A percentile compares a stretch with the other conserved stretches of the same genome.
phyloP scores from a whole-genome alignment of 208 protist species.

The Leishmania martiniquensis region DNA sequence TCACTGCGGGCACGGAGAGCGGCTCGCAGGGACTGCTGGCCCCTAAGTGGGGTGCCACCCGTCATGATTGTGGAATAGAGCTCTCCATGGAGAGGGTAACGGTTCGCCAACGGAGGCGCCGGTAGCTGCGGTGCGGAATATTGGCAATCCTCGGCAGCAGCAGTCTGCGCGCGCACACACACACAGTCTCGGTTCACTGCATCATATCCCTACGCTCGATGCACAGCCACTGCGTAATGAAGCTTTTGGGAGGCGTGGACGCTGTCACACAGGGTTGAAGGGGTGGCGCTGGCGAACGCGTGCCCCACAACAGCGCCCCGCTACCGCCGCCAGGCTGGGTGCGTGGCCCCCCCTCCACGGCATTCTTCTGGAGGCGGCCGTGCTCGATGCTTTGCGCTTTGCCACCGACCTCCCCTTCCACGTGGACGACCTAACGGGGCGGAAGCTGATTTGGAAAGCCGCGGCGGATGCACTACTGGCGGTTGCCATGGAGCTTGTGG shows the following conservation, averaged over 20 bases:
- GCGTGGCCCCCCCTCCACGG: constrained; percentile 60
- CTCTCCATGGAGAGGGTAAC: constrained; percentile 22
- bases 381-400: constrained; percentile 70
- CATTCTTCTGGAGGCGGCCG: constrained; percentile 58
- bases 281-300: constrained; percentile 54
- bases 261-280: constrained; percentile 51
- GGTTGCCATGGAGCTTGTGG: constrained; percentile 59
- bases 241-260: constrained; percentile 50
- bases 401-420: constrained; percentile 40
- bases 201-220: constrained; percentile 42
- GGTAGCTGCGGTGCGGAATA: constrained; percentile 4
- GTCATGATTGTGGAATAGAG: constrained; percentile 11
- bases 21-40: neutral
- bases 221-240: constrained; percentile 28
- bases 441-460: constrained; percentile 65
- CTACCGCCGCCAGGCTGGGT: constrained; percentile 28
- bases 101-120: neutral
- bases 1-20: neutral
- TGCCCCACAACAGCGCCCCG: constrained; percentile 22
- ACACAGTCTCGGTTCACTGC: constrained; percentile 26
- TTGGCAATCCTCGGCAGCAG: constrained; percentile 26
- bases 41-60: neutral
- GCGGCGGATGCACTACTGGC: constrained; percentile 67
- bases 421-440: constrained; percentile 50
- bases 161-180: constrained; percentile 30